Evolutionary conservation across 2,329 filamentous ascomycete genomes (phyloP), one percentile per base, ranked within the genome.

Genomic region (Emericellopsis atlantica): DNA sequence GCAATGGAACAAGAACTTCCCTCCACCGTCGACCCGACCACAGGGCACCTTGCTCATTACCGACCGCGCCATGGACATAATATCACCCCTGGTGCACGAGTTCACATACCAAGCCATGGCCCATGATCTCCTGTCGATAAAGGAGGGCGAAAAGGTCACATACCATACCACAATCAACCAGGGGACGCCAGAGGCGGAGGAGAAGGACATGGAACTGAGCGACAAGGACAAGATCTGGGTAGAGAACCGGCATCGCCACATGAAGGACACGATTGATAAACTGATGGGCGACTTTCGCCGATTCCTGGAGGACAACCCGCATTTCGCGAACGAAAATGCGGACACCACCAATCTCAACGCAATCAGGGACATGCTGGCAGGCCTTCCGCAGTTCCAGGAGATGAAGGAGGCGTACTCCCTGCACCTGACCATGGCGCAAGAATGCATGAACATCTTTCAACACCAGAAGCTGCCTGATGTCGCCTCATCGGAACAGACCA

Each of bases 31-130:
- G 8, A 74, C 78, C 39, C 72, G 90, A 40, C 90, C 89, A 6
- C 81, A 85, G 47, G 86, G 86, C 32, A 77, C 88, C 1, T 73
- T 98, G 1, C 69, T 95, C 52, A 83, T 98, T 45, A 85, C 88
- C 1, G 92, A 96, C 58, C 77, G 92, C 46, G 86, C 88, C 7
- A 92, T 98, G 83, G 92, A 98, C 58, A 62, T 95, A 4, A 78
- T 83, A 64, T 81, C 90, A 0, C 92, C 92, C 1, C 64, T 96
- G 10, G 57, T 96, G 4, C 92, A 98, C 61, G 92, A 98, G 54
- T 95, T 98, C 57, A 95, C 92, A 11, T 98, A 96, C 58, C 92
- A 98, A 61, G 88, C 92, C 39, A 96, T 98, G 90, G 90, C 87
- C 4, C 86, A 95, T 59, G 92, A 98, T 56, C 67, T 98, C 8